These are phyloP conservation scores for Phytophthora agathidicida DNA, from an alignment of 352 stramenopile species.

Conservation along the genomic window DNA sequence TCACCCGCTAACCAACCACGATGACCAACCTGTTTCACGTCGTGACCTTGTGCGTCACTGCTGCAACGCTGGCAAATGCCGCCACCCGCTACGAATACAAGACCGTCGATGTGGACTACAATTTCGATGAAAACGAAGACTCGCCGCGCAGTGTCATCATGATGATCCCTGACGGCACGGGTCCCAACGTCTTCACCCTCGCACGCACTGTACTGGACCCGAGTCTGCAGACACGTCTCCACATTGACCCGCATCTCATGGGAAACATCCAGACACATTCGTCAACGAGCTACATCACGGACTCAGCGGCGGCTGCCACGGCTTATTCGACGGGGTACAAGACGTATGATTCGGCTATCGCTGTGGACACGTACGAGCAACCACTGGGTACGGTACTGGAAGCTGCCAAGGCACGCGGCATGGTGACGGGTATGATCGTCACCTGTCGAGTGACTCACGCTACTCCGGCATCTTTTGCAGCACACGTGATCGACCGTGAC, in stretches of 20 bases:
- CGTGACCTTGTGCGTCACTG: conserved; percentile 18
- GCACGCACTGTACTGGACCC: conserved; percentile 64
- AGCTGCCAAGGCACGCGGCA: conserved; percentile 61
- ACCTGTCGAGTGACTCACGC: conserved; percentile 71
- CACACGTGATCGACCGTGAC: conserved; percentile 59
- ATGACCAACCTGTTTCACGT: conserved; percentile 2
- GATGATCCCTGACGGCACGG: conserved; percentile 77
- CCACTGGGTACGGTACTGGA: conserved; percentile 69
- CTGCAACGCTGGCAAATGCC: conserved; percentile 30
- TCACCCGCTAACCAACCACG: neutral
- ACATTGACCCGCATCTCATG: conserved; percentile 64
- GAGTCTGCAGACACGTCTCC: conserved; percentile 53
- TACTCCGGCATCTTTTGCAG: conserved; percentile 59
- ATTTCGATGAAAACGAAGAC: conserved; percentile 52
- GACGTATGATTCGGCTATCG: conserved; percentile 66
- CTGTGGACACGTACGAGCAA: conserved; percentile 60
- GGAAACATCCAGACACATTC: conserved; percentile 68
- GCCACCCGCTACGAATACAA: conserved; percentile 62
- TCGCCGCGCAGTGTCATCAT: conserved; percentile 63
- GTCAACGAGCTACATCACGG: conserved; percentile 71
- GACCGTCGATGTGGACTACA: conserved; percentile 67
- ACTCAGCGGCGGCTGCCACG: conserved; percentile 60
- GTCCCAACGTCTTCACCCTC: conserved; percentile 67
- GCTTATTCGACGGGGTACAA: conserved; percentile 71
- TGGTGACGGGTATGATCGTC: conserved; percentile 75